Evolutionary conservation across 371 early-diverging fungal species (phyloP).

Genomic region (Lichtheimia ornata): DNA sequence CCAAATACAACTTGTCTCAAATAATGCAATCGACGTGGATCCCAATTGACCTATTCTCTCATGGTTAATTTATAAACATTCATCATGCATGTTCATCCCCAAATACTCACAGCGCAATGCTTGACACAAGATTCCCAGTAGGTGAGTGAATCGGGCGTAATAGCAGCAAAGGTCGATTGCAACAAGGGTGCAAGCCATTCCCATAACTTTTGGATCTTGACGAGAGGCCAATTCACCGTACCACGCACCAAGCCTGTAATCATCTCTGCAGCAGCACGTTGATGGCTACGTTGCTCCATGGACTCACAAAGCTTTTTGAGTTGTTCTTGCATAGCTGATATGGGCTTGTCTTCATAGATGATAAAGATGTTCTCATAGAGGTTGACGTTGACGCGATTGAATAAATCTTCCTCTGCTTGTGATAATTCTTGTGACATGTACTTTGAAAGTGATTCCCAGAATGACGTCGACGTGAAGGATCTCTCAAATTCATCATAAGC

Average conservation of each 20-base stretch:
- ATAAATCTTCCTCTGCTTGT: slow-evolving; percentile 63
- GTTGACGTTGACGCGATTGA: slow-evolving; percentile 55
- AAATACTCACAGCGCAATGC: slow-evolving; percentile 40
- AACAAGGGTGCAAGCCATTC: slow-evolving; percentile 61
- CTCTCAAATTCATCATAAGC: slow-evolving; percentile 57
- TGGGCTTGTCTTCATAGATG: slow-evolving; percentile 63
- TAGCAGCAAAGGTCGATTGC: slow-evolving; percentile 49
- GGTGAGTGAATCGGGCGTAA: slow-evolving; percentile 66
- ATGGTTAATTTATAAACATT: too few species aligned
- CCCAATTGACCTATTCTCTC: slow-evolving; percentile 57
- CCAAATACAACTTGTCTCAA: slow-evolving; percentile 67
- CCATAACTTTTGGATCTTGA: slow-evolving; percentile 58
- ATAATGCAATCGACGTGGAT: slow-evolving; percentile 79
- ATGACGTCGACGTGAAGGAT: slow-evolving; percentile 45
- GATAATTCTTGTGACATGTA: slow-evolving; percentile 67
- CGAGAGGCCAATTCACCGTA: slow-evolving; percentile 77
- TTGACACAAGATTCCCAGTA: slow-evolving; percentile 77
- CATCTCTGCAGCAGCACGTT: slow-evolving; percentile 81
- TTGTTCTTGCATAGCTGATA: slow-evolving; percentile 51
- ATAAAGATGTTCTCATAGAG: slow-evolving; percentile 71
- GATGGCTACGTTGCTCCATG: slow-evolving; percentile 70
- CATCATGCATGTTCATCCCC: too few species aligned
- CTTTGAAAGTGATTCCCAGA: slow-evolving; percentile 59
- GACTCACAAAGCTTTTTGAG: slow-evolving; percentile 50
- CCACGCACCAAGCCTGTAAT: slow-evolving; percentile 83